A percentile compares a stretch with the other conserved stretches of the same genome.
phyloP scores from a whole-genome alignment of 441 rosid species.

The Viola pubescens region DNA sequence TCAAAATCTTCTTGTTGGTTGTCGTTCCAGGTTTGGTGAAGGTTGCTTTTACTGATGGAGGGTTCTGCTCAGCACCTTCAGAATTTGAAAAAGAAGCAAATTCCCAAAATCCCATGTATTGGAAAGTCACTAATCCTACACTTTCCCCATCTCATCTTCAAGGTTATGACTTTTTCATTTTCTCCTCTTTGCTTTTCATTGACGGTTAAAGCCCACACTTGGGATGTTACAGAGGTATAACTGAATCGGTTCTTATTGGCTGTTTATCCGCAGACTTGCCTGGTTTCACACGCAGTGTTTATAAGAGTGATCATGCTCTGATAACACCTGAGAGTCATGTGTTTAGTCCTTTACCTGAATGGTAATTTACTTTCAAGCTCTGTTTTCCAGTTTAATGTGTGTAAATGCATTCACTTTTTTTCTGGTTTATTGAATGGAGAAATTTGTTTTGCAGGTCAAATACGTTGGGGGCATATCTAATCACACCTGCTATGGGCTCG shows the following conservation, averaged over 20 bases:
- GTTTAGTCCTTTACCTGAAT: conserved; percentile 72
- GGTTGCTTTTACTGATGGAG: conserved; percentile 36
- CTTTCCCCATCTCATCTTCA: conserved; percentile 75
- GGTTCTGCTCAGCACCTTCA: conserved; percentile 67
- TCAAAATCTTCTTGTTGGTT: too few species aligned
- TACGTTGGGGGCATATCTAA: conserved; percentile 71
- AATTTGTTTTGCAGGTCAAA: conserved; percentile 49
- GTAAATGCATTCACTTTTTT: conserved; percentile 7
- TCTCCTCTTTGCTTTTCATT: background rate
- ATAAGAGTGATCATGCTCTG: conserved; percentile 67
- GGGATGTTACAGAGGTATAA: background rate
- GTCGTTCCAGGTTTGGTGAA: conserved; percentile 31
- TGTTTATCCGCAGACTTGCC: conserved; percentile 64
- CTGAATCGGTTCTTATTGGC: background rate
- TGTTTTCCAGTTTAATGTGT: conserved; percentile 13
- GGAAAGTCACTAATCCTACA: conserved; percentile 83
- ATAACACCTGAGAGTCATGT: conserved; percentile 91
- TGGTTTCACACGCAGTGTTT: conserved; percentile 79
- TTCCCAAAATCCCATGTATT: conserved; percentile 46
- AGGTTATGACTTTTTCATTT: conserved; percentile 30
- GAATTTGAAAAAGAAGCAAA: conserved; percentile 25
- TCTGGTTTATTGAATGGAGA: conserved; percentile 17
- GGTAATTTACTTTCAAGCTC: conserved; percentile 32
- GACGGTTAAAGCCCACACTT: background rate
- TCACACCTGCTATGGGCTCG: conserved; percentile 83